Evolutionary conservation across 306 rosid genomes (phyloP), one percentile per base, ranked within the genome.

Genomic region (Quercus parvula): DNA sequence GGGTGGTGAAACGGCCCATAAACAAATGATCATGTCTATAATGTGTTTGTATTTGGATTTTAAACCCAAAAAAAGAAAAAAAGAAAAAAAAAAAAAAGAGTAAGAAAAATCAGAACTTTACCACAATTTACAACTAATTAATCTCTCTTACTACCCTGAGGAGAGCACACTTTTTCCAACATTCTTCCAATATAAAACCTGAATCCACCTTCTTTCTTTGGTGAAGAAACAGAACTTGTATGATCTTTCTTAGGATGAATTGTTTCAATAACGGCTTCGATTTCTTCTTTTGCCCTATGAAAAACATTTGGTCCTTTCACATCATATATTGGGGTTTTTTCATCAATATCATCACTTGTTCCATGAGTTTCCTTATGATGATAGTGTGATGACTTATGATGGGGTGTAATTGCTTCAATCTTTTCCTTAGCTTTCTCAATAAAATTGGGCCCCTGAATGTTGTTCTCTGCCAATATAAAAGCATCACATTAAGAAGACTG

Each of bases 221-320:
- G 77, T 14, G 80, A 51, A 76, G 83, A 54, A 35, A 55, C 75
- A 52, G 55, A 38, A 73, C 27, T 22, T 51, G 75, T 77, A 74
- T 12, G 76, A 31, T 84, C 85, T 85, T 84, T 89, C 86, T 88
- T 87, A 4, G 90, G 85, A 82, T 83, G 90, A 27, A 92, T 82
- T 24, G 88, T 75, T 88, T 89, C 79, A 14, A 86, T 55, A 74
- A 90, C 81, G 13, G 97, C 97, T 86, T 92, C 90, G 0, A 92
- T 76, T 86, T 92, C 97, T 82, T 92, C 97, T 78, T 89, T 90
- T 55, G 88, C 92, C 82, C 97, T 89, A 80, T 86, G 87, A 66
- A 76, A 86, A 35, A 86, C 81, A 81, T 73, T 87, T 4, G 93
- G 97, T 22, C 81, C 97, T 81, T 89, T 92, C 31, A 92, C 92